Base-by-base conservation (phyloP, 148 eudicot genomes). In the Silene uniflora region DNA sequence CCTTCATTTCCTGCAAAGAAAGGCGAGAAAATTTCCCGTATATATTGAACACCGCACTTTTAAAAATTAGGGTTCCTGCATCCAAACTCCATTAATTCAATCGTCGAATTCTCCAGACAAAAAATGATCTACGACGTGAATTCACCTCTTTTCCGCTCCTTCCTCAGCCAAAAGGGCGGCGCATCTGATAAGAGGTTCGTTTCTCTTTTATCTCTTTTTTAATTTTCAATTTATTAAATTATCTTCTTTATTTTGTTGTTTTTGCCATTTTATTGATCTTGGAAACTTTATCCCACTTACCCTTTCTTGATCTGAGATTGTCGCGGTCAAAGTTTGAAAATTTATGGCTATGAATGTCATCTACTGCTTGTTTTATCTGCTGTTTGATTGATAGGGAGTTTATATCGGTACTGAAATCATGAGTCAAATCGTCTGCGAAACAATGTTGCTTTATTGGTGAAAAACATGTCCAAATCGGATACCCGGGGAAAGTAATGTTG, bases 91-190 rank as follows among this genome's bases (percentile, higher is more conserved):
- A 49, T 6, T 3, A 35, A 35, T 35, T 35, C 5, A 35, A 35
- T 35, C 42, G 6, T 1, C 2, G 16, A 49, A 10, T 49, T 49
- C 16, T 49, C 16, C 16, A 49, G 55, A 49, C 17, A 49, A 49
- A 69, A 6, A 25, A 84, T 88, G 91, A 88, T 88, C 11, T 88
- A 88, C 87, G 91, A 88, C 89, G 89, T 88, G 18, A 86, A 83
- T 13, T 88, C 91, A 1, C 86, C 83, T 54, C 89, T 88, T 42
- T 88, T 88, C 79, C 81, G 91, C 22, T 88, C 89, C 42, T 88
- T 88, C 85, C 89, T 88, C 67, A 86, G 91, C 73, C 91, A 88
- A 80, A 88, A 86, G 84, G 91, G 91, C 10, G 87, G 87, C 24
- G 47, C 88, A 62, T 81, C 89, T 67, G 91, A 88, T 65, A 88